Base-by-base conservation (phyloP, 345 rosid genomes). In the Gossypium herbaceum region DNA sequence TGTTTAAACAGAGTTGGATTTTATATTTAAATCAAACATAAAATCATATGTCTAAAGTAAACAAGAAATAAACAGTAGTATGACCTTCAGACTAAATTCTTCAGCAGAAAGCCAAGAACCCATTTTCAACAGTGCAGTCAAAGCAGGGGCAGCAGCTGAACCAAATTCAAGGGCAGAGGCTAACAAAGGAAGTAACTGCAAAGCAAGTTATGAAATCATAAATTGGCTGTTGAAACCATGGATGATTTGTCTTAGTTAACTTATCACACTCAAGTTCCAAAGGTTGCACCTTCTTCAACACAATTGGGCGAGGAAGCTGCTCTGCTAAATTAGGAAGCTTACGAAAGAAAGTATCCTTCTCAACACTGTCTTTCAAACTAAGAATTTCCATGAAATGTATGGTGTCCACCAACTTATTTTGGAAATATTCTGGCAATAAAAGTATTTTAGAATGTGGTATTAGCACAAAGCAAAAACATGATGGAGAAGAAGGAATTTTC, bases 361-460 rank as follows among this genome's bases (percentile, higher is more conserved):
- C 98, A 29, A 89, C 86, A 74, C 99, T 93, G 80, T 95, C 99
- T 82, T 95, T 95, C 82, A 95, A 81, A 76, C 84, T 91, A 54
- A 95, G 97, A 80, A 96, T 93, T 80, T 96, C 98, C 98, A 96
- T 93, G 77, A 96, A 96, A 86, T 93, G 99, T 83, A 96, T 93
- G 43, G 99, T 95, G 85, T 93, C 97, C 84, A 96, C 99, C 93
- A 96, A 86, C 86, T 96, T 96, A 82, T 96, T 96, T 83, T 96
- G 98, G 80, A 93, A 93, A 84, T 96, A 96, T 82, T 92, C 99
- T 96, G 92, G 71, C 82, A 90, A 81, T 43, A 68, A 77, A 82
- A 51, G 59, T 45, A 72, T 73, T 65, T 54, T 50, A 57, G 68
- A 52, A 71, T 68, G 11, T 9, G 22, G 67, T 19, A 77, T 69